phyloP scores from a whole-genome alignment of 177 flowering plant genomes.

The Telopea speciosissima region DNA sequence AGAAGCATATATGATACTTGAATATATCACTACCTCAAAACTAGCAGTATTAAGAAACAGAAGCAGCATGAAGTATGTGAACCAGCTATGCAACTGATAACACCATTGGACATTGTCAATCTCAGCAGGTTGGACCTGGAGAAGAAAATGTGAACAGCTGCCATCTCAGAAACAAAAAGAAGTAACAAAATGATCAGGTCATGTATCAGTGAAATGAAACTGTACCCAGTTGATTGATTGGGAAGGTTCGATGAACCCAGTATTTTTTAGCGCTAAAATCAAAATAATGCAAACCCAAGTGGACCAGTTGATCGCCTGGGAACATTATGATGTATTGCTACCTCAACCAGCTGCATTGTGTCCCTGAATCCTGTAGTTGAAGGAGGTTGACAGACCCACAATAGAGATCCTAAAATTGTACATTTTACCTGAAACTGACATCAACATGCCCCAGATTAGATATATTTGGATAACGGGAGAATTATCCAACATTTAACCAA shows the following conservation, averaged over 20 bases:
- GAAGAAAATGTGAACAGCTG: background rate
- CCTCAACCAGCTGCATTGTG: conserved; percentile 84
- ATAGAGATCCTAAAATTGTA: conserved; percentile 88
- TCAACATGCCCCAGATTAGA: conserved; percentile 1
- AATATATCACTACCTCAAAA: conserved; percentile 48
- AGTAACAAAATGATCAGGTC: too few species aligned
- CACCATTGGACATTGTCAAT: conserved; percentile 49
- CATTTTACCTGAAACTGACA: conserved; percentile 64
- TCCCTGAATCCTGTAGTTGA: conserved; percentile 92
- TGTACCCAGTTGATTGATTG: too few species aligned
- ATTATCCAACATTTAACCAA: too few species aligned
- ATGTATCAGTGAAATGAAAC: too few species aligned
- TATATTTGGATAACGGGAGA: background rate
- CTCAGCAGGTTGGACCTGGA: conserved; percentile 59
- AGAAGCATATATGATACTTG: background rate
- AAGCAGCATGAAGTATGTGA: conserved; percentile 69
- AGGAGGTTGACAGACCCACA: conserved; percentile 69
- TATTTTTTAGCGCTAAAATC: too few species aligned
- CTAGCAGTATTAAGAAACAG: conserved; percentile 71
- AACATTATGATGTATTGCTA: too few species aligned
- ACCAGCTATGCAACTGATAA: conserved; percentile 67
- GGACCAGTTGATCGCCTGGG: too few species aligned
- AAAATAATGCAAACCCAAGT: too few species aligned
- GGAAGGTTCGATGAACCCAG: too few species aligned
- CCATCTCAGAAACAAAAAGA: too few species aligned